phyloP scores from a whole-genome alignment of 225 moss, liverwort and hornwort genomes.

The Neckera pumila region DNA sequence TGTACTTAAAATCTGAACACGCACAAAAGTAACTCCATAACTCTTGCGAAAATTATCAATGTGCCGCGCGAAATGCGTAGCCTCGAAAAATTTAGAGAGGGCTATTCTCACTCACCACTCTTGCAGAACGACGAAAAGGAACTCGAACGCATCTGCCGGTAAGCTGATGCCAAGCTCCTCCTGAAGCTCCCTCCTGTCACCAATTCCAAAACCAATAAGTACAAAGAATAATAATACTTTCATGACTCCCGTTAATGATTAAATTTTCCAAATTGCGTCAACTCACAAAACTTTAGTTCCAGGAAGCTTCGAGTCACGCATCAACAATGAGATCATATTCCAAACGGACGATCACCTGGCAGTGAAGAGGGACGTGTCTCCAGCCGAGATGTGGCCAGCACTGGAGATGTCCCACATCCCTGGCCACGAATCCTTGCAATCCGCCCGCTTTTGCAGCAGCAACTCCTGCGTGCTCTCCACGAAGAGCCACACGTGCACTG shows the following conservation, averaged over 20 bases:
- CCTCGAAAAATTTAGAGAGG: background rate
- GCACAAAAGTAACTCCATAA: background rate
- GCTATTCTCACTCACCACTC: conserved; percentile 51
- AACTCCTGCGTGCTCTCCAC: conserved; percentile 84
- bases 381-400: conserved; percentile 92
- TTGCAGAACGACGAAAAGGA: conserved; percentile 72
- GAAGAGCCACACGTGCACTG: conserved; percentile 93
- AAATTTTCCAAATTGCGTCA: background rate
- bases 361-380: conserved; percentile 72
- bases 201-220: background rate
- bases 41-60: background rate
- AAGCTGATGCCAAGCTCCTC: conserved; percentile 87
- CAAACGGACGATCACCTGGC: conserved; percentile 38
- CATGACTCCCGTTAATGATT: background rate
- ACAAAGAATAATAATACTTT: background rate
- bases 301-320: background rate
- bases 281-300: background rate
- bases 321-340: background rate
- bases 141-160: conserved; percentile 72
- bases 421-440: conserved; percentile 84
- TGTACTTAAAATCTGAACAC: background rate
- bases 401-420: conserved; percentile 95
- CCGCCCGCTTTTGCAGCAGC: conserved; percentile 78
- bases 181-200: conserved; percentile 79
- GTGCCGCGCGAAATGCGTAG: background rate